Percentiles rank a stretch among this genome's conserved stretches.
phyloP scores from a whole-genome alignment of 75 land plant species.

The Selaginella tamariscina region DNA sequence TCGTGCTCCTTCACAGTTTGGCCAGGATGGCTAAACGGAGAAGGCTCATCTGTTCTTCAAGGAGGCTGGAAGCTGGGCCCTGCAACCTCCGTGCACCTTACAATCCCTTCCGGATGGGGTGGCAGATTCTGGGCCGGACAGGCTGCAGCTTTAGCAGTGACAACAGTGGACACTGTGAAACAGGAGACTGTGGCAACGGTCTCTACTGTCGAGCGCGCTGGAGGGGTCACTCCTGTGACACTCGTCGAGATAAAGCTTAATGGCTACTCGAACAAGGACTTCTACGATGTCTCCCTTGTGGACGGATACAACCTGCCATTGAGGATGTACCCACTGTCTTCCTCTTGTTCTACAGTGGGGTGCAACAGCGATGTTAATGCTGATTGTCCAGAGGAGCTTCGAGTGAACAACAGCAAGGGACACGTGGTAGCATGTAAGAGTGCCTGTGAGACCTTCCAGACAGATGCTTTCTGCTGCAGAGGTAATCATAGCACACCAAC shows the following conservation, averaged over 20 bases:
- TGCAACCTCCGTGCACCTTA: neutral
- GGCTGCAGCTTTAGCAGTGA: neutral
- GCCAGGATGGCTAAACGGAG: conserved; percentile 7
- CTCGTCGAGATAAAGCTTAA: neutral
- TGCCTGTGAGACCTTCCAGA: conserved; percentile 1
- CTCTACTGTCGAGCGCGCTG: neutral
- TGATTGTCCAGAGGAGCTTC: neutral
- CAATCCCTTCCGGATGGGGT: conserved; percentile 9
- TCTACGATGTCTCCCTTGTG: conserved; percentile 5
- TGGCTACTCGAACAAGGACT: neutral
- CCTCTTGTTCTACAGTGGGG: neutral
- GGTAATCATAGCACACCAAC: neutral
- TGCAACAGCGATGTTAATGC: conserved; percentile 8
- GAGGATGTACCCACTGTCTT: neutral
- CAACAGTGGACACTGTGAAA: conserved; percentile 6
- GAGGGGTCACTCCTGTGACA: neutral
- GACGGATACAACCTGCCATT: conserved; percentile 2
- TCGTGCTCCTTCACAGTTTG: conserved; percentile 11
- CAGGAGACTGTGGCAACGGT: conserved; percentile 1
- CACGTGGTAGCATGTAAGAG: conserved; percentile 8
- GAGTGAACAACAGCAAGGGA: neutral
- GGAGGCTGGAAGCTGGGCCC: neutral
- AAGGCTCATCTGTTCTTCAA: neutral
- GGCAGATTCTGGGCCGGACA: conserved; percentile 10
- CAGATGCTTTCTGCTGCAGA: neutral